Base-by-base conservation (phyloP, 1,139 yeast species). In the Arxiozyma bovina region DNA sequence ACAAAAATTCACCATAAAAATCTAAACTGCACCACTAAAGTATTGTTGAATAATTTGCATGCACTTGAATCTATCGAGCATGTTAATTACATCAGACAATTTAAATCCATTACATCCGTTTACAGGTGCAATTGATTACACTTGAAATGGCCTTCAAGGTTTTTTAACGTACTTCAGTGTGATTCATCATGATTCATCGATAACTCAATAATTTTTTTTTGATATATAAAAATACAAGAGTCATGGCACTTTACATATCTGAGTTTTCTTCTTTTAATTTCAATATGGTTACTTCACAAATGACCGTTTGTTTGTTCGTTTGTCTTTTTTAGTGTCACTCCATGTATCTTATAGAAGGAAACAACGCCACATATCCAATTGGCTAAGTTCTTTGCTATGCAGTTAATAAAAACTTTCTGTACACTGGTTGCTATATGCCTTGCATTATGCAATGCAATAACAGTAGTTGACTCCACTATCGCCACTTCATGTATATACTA, bases 401-500 rank as follows among this genome's bases (percentile, higher is more conserved):
- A 38, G 9, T 6, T 50, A 4, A 27, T 7, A 4, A 42, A 27
- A 15, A 12, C 15, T 15, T 15, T 48, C 18, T 6, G 34, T 15
- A 1, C 18, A 11, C 20, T 42, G 21, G 11, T 42, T 2, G 53
- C 55, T 3, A 11, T 30, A 3, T 21, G 43, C 21, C 20, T 49
- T 21, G 20, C 41, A 18, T 5, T n/a, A 6, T 20, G 34, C 5
- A 27, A 50, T 17, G 42, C 42, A 21, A 18, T 51, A 17, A 46
- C 17, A 8, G 18, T 42, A 6, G n/a, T 45, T 15, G 53, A 51
- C 20, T 51, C 53, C 15, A 42, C 50, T 4, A 25, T 51, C 27
- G 53, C 45, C n/a, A 4, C 53, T 12, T 41, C 53, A 9, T 51
- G 78, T 58, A 61, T 73, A 12, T 74, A 73, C 56, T 74, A 73